Evolutionary conservation across 441 rosid genomes (phyloP).

Genomic region (Croton laevigatus): DNA sequence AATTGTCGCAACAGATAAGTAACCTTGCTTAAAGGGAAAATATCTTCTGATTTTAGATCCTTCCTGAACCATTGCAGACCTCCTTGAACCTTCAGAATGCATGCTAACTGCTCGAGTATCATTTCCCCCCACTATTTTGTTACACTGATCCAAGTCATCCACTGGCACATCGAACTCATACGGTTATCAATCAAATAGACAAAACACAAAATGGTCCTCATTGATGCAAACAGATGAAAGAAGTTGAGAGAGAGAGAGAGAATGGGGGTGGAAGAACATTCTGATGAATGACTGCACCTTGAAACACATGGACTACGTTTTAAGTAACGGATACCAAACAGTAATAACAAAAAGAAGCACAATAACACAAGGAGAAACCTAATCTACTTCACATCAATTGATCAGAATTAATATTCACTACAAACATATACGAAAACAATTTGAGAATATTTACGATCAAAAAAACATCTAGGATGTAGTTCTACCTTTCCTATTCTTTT

Average conservation of each 20-base stretch:
- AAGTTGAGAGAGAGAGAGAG: background rate
- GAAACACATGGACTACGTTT: background rate
- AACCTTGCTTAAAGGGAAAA: slow-evolving; percentile 63
- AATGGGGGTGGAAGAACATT: too few species aligned
- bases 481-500: slow-evolving; percentile 69
- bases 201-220: background rate
- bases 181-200: slow-evolving; percentile 15
- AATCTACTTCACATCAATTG: background rate
- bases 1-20: slow-evolving; percentile 73
- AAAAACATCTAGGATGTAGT: background rate
- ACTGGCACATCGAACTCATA: slow-evolving; percentile 39
- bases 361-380: background rate
- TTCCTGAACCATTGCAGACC: slow-evolving; percentile 36
- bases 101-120: slow-evolving; percentile 33
- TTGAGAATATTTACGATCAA: background rate
- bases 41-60: slow-evolving; percentile 50
- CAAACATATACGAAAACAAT: background rate
- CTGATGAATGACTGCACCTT: background rate
- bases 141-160: slow-evolving; percentile 88
- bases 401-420: background rate
- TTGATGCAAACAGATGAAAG: background rate
- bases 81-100: slow-evolving; percentile 45
- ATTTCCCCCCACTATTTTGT: slow-evolving; percentile 74
- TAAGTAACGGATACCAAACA: background rate
- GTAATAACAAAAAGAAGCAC: background rate